Conservation (phyloP, 1,284 basidiomycete species). For the Cryptococcus wingfieldii region DNA sequence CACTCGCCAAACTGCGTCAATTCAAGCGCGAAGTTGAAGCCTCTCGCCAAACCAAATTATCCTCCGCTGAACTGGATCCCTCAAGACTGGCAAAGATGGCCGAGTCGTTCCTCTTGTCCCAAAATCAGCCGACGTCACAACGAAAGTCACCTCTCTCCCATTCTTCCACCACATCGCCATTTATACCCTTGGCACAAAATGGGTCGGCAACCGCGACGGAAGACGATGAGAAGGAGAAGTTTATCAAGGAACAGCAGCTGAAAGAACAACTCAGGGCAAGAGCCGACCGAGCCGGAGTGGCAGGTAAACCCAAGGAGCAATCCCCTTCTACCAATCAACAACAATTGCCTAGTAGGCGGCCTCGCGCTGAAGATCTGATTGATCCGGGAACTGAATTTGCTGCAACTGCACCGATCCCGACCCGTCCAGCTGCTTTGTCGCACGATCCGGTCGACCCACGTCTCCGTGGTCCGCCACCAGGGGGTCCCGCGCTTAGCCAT, state of each 20-base stretch:
- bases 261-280: constrained; percentile 9
- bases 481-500: background rate
- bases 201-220: background rate
- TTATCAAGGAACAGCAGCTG: constrained; percentile 3
- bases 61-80: constrained; percentile 7
- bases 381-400: background rate
- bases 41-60: background rate
- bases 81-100: constrained; percentile 12
- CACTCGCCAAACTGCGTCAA: constrained; percentile 13
- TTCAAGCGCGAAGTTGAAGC: constrained; percentile 22
- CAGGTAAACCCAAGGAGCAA: background rate
- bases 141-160: background rate
- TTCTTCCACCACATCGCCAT: no score
- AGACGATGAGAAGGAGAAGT: background rate
- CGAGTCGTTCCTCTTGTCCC: constrained; percentile 11
- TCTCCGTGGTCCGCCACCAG: no score
- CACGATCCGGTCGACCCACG: background rate
- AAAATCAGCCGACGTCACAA: background rate
- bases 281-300: background rate
- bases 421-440: background rate
- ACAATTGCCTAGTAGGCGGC: background rate
- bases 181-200: no score
- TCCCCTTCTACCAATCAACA: background rate
- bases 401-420: background rate
- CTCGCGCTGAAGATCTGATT: constrained; percentile 2